phyloP scores from a whole-genome alignment of 192 early-diverging fungal genomes.

The Fimicolochytrium jonesii region DNA sequence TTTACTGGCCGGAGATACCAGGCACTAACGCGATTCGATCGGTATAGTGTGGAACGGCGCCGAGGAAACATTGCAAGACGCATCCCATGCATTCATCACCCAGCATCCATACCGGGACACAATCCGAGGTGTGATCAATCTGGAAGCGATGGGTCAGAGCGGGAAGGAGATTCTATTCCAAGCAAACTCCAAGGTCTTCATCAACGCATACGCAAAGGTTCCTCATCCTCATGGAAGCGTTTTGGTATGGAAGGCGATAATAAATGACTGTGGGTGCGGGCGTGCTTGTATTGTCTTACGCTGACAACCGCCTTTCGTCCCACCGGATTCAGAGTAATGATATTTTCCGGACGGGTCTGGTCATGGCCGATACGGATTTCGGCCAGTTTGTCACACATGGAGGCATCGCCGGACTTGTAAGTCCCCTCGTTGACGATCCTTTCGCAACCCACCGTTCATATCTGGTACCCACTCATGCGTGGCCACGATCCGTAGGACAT shows the following conservation, averaged over 20 bases:
- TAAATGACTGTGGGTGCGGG: neutral
- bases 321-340: slow-evolving; percentile 29
- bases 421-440: too few species aligned
- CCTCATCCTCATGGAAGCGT: slow-evolving; percentile 68
- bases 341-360: slow-evolving; percentile 49
- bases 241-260: slow-evolving; percentile 26
- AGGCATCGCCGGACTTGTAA: slow-evolving; percentile 42
- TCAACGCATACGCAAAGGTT: slow-evolving; percentile 60
- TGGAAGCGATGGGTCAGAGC: slow-evolving; percentile 68
- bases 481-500: slow-evolving; percentile 44
- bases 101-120: slow-evolving; percentile 38
- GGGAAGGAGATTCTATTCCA: slow-evolving; percentile 73
- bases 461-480: too few species aligned
- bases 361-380: slow-evolving; percentile 73
- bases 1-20: neutral
- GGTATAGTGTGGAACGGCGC: slow-evolving; percentile 77
- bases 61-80: slow-evolving; percentile 74
- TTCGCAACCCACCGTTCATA: too few species aligned
- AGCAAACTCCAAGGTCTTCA: slow-evolving; percentile 62
- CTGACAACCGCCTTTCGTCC: neutral
- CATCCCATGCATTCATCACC: slow-evolving; percentile 68
- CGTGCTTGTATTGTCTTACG: neutral
- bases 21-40: too few species aligned
- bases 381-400: slow-evolving; percentile 71
- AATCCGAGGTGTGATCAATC: slow-evolving; percentile 64